phyloP scores from a whole-genome alignment of 164 flowering plant species.

The Kingdonia uniflora region DNA sequence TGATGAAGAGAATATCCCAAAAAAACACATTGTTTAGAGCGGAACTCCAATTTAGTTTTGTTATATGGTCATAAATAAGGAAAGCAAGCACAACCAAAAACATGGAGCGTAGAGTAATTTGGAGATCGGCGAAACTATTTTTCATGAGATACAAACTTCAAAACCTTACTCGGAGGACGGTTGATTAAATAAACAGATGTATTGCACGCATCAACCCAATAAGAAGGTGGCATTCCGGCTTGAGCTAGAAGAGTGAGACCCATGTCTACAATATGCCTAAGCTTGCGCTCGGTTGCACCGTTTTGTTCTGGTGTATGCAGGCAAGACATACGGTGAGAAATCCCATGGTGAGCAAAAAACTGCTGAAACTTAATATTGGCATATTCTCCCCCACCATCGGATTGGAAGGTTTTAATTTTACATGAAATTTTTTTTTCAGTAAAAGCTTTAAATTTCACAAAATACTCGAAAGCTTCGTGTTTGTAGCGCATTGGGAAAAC shows the following conservation, averaged over 20 bases:
- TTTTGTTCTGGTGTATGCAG: neutral
- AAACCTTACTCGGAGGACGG: neutral
- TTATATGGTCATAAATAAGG: neutral
- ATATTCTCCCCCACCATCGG: too few species aligned
- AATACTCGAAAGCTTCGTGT: too few species aligned
- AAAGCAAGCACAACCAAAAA: constrained; percentile 1
- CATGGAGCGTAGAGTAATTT: neutral
- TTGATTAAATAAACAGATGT: neutral
- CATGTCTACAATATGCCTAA: neutral
- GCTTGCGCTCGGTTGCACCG: neutral
- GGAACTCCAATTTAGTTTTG: neutral
- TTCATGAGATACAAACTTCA: neutral
- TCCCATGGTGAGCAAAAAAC: too few species aligned
- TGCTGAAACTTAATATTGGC: too few species aligned
- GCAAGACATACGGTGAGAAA: too few species aligned
- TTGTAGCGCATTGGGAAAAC: too few species aligned
- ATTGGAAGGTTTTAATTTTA: too few species aligned
- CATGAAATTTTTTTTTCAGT: too few species aligned
- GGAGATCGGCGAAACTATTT: neutral
- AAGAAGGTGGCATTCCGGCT: neutral
- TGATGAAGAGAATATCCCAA: neutral
- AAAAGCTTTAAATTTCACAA: too few species aligned
- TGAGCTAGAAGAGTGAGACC: neutral
- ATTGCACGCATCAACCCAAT: neutral
- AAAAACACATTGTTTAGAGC: neutral